Evolutionary conservation across 495 filamentous ascomycete genomes (phyloP).

Genomic region (Haplographium delicatum): DNA sequence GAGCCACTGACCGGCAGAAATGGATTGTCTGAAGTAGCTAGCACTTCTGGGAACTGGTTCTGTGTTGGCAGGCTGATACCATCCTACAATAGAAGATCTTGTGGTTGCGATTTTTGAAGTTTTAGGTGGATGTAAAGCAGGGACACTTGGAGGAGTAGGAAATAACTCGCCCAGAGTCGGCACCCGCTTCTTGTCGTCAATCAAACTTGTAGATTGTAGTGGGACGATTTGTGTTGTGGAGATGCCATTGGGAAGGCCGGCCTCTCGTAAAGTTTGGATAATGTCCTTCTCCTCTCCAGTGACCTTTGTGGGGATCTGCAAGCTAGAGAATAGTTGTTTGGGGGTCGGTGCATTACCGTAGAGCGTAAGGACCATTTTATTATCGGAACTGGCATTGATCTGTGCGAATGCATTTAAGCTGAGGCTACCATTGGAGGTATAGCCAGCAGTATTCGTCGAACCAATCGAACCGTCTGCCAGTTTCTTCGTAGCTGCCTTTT

Average conservation of each 20-base stretch:
- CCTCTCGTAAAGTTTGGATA: constrained; percentile 50
- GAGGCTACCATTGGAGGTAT: constrained; percentile 11
- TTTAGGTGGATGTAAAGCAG: constrained; percentile 67
- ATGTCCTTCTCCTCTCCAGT: constrained; percentile 27
- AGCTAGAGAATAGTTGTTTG: constrained; percentile 79
- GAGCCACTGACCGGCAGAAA: constrained; percentile 62
- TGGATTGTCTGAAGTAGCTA: constrained; percentile 49
- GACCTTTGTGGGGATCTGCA: constrained; percentile 51
- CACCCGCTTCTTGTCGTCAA: constrained; percentile 38
- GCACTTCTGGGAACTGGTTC: constrained; percentile 31
- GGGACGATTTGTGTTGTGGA: constrained; percentile 63
- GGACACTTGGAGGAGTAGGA: constrained; percentile 60
- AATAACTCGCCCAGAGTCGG: constrained; percentile 79
- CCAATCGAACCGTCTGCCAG: constrained; percentile 26
- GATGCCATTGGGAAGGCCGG: constrained; percentile 67
- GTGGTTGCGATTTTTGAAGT: constrained; percentile 55
- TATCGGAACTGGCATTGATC: constrained; percentile 27
- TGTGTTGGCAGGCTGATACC: constrained; percentile 49
- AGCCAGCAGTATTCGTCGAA: constrained; percentile 3
- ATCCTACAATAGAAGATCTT: constrained; percentile 54
- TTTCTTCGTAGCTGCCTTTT: constrained; percentile 36
- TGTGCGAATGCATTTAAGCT: constrained; percentile 15
- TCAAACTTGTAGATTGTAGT: constrained; percentile 34
- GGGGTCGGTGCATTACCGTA: constrained; percentile 64
- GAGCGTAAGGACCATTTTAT: constrained; percentile 62